phyloP scores from a whole-genome alignment of 371 early-diverging fungal species.

The Mucor velutinosus region DNA sequence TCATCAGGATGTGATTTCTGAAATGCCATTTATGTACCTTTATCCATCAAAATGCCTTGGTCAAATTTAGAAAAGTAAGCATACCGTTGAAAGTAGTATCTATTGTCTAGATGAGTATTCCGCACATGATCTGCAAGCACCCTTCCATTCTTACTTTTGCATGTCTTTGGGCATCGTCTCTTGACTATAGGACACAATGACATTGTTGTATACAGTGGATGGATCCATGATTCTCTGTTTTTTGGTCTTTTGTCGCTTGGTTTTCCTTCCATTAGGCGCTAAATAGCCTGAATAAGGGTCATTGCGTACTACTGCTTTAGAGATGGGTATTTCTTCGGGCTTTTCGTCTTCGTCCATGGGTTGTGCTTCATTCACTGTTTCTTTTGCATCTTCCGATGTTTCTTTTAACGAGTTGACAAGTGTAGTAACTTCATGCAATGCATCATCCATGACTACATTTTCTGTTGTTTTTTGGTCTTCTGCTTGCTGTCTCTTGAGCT shows the following conservation, averaged over 20 bases:
- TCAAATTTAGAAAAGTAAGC: slow-evolving; percentile 83
- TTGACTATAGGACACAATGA: slow-evolving; percentile 30
- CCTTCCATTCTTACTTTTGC: slow-evolving; percentile 26
- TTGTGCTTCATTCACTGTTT: not conserved
- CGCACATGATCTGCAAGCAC: not conserved
- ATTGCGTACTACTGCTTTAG: not conserved
- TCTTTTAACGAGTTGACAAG: not conserved
- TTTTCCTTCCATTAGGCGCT: slow-evolving; percentile 3
- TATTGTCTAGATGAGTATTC: slow-evolving; percentile 23
- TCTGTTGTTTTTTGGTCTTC: not conserved
- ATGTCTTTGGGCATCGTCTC: slow-evolving; percentile 31
- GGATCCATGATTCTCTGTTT: not conserved
- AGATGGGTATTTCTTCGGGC: slow-evolving; percentile 7
- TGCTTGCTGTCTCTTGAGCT: not conserved
- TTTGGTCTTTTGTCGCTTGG: slow-evolving; percentile 3
- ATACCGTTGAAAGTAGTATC: slow-evolving; percentile 89
- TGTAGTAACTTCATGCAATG: not conserved
- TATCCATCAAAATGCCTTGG: slow-evolving; percentile 84
- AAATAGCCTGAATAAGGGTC: slow-evolving; percentile 21
- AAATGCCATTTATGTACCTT: slow-evolving; percentile 44
- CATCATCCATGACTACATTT: not conserved
- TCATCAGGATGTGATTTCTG: not conserved
- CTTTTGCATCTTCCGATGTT: not conserved
- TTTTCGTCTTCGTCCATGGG: not conserved
- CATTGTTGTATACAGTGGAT: slow-evolving; percentile 22